phyloP scores from a whole-genome alignment of 208 protist species.

The Wallacemonas sp. region DNA sequence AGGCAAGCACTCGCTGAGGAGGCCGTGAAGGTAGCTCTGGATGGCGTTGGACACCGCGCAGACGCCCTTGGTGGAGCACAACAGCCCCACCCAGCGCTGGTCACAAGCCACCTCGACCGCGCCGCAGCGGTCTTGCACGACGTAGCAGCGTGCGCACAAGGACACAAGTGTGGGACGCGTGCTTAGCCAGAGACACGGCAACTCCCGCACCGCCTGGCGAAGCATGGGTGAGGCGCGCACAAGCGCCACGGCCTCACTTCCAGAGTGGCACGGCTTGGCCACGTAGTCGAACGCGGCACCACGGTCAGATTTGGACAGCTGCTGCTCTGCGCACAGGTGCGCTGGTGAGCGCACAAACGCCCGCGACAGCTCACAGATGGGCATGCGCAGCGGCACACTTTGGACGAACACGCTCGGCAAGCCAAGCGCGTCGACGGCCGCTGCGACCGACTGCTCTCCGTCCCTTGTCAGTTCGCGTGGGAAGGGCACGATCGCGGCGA shows the following conservation, averaged over 20 bases:
- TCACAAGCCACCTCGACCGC: constrained; percentile 58
- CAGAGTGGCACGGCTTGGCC: constrained; percentile 30
- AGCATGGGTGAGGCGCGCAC: constrained; percentile 24
- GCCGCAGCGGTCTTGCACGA: constrained; percentile 50
- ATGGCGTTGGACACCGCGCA: constrained; percentile 10
- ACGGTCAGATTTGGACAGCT: constrained; percentile 21
- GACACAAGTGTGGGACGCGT: constrained; percentile 31
- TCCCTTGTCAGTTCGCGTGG: constrained; percentile 24
- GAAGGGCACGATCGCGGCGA: constrained; percentile 60
- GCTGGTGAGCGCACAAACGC: constrained; percentile 40
- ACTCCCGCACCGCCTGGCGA: constrained; percentile 31
- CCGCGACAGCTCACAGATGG: constrained; percentile 42
- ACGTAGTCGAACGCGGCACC: constrained; percentile 37
- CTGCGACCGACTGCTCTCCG: constrained; percentile 17
- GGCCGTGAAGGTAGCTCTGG: not conserved
- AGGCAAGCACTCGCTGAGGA: not conserved
- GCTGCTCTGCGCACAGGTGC: constrained; percentile 21
- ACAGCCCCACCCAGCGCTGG: constrained; percentile 14
- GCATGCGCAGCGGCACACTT: constrained; percentile 42
- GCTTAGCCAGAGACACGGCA: constrained; percentile 62
- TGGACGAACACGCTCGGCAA: constrained; percentile 55
- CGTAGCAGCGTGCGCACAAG: constrained; percentile 42
- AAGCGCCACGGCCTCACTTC: constrained; percentile 38
- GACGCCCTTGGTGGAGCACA: not conserved
- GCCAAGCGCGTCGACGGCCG: constrained; percentile 45